Evolutionary conservation across 495 filamentous ascomycete genomes (phyloP).

Genomic region (Neurospora hispaniola): DNA sequence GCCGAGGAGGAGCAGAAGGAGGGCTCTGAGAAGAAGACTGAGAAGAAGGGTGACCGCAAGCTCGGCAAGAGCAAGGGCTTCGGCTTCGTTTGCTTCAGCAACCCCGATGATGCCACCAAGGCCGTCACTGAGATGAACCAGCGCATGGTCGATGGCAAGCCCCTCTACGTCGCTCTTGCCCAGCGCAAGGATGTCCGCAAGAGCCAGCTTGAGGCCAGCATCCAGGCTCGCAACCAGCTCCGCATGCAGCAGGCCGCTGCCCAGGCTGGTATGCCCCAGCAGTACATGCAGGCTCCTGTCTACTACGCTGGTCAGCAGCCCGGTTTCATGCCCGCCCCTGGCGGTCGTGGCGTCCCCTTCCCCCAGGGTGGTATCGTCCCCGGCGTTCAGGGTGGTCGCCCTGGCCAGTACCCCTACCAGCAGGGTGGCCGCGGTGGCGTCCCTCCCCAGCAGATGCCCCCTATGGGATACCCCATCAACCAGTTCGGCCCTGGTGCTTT

Average conservation of each 20-base stretch:
- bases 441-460: slow-evolving; percentile 65
- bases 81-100: slow-evolving; percentile 99
- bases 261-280: slow-evolving; percentile 81
- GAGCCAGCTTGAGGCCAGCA: slow-evolving; percentile 96
- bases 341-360: slow-evolving; percentile 78
- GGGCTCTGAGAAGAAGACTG: slow-evolving; percentile 25
- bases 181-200: slow-evolving; percentile 99
- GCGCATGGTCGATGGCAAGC: slow-evolving; percentile 95
- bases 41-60: slow-evolving; percentile 59
- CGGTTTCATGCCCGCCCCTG: slow-evolving; percentile 57
- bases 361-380: slow-evolving; percentile 77
- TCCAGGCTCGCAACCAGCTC: slow-evolving; percentile 96
- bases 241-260: slow-evolving; percentile 96
- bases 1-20: slow-evolving; percentile 45
- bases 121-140: slow-evolving; percentile 99
- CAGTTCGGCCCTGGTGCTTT: slow-evolving; percentile 62
- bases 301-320: slow-evolving; percentile 83
- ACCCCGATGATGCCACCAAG: slow-evolving; percentile 97
- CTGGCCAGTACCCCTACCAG: slow-evolving; percentile 73
- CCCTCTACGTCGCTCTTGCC: slow-evolving; percentile 92
- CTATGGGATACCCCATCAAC: slow-evolving; percentile 62
- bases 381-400: slow-evolving; percentile 67
- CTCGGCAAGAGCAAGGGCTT: slow-evolving; percentile 99
- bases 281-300: slow-evolving; percentile 73
- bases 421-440: slow-evolving; percentile 75